Evolutionary conservation across 2,329 filamentous ascomycete genomes (phyloP).

Genomic region (Aspergillus carbonarius): DNA sequence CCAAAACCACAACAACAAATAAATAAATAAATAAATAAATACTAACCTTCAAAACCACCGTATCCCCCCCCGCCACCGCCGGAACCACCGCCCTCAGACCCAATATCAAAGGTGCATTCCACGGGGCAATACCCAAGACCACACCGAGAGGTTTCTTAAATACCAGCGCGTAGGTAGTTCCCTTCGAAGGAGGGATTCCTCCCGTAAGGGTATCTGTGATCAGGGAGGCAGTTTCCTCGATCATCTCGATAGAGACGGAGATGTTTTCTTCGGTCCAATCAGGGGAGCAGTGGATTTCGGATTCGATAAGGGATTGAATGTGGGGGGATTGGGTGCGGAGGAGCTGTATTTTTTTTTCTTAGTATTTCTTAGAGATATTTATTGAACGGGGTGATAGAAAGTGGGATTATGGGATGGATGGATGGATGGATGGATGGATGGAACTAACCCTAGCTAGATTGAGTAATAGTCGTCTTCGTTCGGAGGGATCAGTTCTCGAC

Average conservation of each 20-base stretch:
- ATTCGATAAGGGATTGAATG: not conserved
- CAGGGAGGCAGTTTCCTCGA: constrained; percentile 16
- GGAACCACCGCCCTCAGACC: constrained; percentile 49
- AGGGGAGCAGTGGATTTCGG: constrained; percentile 7
- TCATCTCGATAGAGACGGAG: not conserved
- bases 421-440: no score
- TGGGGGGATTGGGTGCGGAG: not conserved
- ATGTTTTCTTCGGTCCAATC: constrained; percentile 4
- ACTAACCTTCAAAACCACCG: constrained; percentile 60
- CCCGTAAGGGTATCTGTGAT: constrained; percentile 4
- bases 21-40: no score
- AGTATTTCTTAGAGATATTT: not conserved
- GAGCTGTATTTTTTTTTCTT: not conserved
- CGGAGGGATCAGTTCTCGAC: not conserved
- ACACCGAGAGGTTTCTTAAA: constrained; percentile 72
- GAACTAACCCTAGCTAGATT: not conserved
- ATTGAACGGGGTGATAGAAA: no score
- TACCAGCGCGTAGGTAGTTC: constrained; percentile 58
- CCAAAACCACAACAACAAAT: no score
- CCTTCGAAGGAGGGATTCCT: constrained; percentile 50
- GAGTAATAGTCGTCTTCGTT: not conserved
- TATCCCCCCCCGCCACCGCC: constrained; percentile 67
- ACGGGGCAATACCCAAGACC: constrained; percentile 71
- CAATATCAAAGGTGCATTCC: constrained; percentile 56
- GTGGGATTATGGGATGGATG: no score